Conservation (phyloP, 768 basidiomycete genomes). For the Lanmaoa pseudosensibilis region DNA sequence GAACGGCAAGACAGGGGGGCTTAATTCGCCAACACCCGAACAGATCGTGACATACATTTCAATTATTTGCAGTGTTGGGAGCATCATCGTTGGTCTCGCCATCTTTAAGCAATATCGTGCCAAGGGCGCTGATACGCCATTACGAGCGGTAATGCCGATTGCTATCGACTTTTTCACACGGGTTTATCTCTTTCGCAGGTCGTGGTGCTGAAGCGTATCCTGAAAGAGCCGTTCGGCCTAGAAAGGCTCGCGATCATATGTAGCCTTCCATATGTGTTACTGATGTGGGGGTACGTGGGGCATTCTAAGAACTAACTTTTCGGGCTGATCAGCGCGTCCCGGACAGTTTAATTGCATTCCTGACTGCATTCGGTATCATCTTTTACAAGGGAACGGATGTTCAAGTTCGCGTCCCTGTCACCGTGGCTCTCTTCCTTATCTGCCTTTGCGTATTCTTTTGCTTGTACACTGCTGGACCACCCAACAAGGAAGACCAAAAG, state of each 20-base stretch:
- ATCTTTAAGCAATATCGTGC: slow-evolving; percentile 36
- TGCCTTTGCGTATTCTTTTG: slow-evolving; percentile 31
- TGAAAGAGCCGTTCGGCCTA: slow-evolving; percentile 28
- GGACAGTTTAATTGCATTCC: slow-evolving; percentile 37
- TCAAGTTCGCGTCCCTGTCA: slow-evolving; percentile 29
- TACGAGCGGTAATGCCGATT: slow-evolving; percentile 24
- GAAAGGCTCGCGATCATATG: slow-evolving; percentile 41
- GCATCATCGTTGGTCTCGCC: slow-evolving; percentile 30
- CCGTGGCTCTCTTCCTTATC: slow-evolving; percentile 23
- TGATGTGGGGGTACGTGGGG: slow-evolving; percentile 40
- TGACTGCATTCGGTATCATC: slow-evolving; percentile 29
- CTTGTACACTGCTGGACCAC: slow-evolving; percentile 25
- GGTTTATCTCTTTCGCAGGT: slow-evolving; percentile 18
- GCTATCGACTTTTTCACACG: neutral
- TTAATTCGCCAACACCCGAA: slow-evolving; percentile 12
- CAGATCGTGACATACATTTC: slow-evolving; percentile 32
- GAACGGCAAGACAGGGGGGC: neutral
- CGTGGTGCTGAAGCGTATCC: slow-evolving; percentile 27
- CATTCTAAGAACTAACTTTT: neutral
- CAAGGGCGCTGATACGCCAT: slow-evolving; percentile 32
- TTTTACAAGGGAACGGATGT: slow-evolving; percentile 30
- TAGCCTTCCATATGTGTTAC: slow-evolving; percentile 40
- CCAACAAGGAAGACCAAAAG: slow-evolving; percentile 15
- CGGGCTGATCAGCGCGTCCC: neutral
- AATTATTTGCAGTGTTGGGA: slow-evolving; percentile 30